Conservation (phyloP, 2,329 filamentous ascomycete species). For the Aspergillus vadensis region DNA sequence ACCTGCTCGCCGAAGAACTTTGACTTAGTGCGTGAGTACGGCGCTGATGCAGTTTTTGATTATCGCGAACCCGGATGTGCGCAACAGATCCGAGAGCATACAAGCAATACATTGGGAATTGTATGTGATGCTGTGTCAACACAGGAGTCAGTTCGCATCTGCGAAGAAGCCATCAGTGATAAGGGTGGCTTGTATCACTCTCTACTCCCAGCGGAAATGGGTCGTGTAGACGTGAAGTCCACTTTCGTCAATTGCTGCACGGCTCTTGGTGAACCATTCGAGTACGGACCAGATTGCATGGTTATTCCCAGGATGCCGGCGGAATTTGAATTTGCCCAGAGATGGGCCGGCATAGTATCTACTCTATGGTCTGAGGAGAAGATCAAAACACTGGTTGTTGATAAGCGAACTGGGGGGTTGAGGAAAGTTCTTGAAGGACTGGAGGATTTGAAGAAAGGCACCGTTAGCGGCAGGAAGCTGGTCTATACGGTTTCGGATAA, state of each 20-base stretch:
- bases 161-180: slow-evolving; percentile 11
- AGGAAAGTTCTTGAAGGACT: not conserved
- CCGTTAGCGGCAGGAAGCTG: not conserved
- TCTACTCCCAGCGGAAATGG: not conserved
- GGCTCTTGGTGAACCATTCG: not conserved
- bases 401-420: not conserved
- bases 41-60: slow-evolving; percentile 17
- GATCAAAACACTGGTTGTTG: not conserved
- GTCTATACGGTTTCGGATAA: not conserved
- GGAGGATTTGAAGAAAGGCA: not conserved
- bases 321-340: slow-evolving; percentile 1
- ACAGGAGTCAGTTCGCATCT: slow-evolving; percentile 1
- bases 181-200: slow-evolving; percentile 14
- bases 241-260: not conserved
- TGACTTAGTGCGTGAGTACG: slow-evolving; percentile 6
- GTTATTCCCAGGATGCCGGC: not conserved
- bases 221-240: not conserved
- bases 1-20: slow-evolving; percentile 20
- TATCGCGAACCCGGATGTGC: slow-evolving; percentile 13
- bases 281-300: slow-evolving; percentile 4
- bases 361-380: not conserved
- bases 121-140: slow-evolving; percentile 12
- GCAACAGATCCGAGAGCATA: slow-evolving; percentile 12
- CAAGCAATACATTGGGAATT: not conserved
- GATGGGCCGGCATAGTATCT: not conserved